phyloP scores from a whole-genome alignment of 495 filamentous ascomycete species.

The Aspergillus egyptiacus region DNA sequence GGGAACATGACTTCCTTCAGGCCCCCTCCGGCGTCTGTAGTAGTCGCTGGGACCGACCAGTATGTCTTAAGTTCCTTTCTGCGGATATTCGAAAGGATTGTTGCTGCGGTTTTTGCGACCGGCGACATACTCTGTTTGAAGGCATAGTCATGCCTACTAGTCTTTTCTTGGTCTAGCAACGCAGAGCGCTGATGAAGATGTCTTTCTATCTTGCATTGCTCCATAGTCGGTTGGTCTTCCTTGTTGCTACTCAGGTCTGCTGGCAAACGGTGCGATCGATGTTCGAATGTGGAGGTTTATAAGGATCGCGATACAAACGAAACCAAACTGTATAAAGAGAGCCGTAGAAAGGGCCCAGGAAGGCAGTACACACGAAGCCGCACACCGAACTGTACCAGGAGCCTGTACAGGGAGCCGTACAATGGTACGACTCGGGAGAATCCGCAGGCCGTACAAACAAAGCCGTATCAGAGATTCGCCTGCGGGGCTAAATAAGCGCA shows the following conservation, averaged over 20 bases:
- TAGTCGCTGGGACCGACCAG: constrained; percentile 1
- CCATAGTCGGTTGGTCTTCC: constrained; percentile 23
- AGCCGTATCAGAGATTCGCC: too few relatives aligned
- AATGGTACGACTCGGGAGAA: too few relatives aligned
- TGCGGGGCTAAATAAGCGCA: too few relatives aligned
- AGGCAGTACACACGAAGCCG: too few relatives aligned
- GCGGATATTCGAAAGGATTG: constrained; percentile 8
- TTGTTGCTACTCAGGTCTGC: background rate
- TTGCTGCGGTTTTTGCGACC: constrained; percentile 6
- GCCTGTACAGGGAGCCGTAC: too few relatives aligned
- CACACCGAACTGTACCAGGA: too few relatives aligned
- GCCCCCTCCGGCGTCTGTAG: background rate
- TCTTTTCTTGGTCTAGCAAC: constrained; percentile 9
- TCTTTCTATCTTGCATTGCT: background rate
- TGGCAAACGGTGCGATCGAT: too few relatives aligned
- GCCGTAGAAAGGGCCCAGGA: too few relatives aligned
- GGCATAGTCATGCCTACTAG: constrained; percentile 10
- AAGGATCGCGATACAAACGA: too few relatives aligned
- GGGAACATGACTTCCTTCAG: constrained; percentile 12
- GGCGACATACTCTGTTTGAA: constrained; percentile 13
- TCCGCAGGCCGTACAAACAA: too few relatives aligned
- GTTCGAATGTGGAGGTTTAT: too few relatives aligned
- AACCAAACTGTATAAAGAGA: too few relatives aligned
- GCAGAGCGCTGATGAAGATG: constrained; percentile 5
- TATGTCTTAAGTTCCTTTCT: constrained; percentile 4